Conservation (phyloP, 1,284 basidiomycete species). For the Abortiporus biennis region DNA sequence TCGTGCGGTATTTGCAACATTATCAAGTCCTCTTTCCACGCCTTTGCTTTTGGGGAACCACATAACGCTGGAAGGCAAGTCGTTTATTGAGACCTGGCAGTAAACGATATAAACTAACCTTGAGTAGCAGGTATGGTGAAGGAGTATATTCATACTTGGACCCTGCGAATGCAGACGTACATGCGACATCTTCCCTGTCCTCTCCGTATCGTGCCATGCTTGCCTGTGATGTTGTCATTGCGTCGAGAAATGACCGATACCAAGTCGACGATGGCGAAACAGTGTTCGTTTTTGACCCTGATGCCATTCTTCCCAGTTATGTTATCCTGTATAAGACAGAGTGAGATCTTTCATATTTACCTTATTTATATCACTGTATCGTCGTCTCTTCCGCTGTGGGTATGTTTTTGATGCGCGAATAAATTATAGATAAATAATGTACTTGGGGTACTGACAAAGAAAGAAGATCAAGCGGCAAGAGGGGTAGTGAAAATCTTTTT, state of each 20-base stretch:
- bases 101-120: background rate
- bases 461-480: background rate
- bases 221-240: conserved; percentile 47
- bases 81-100: background rate
- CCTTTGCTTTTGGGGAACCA: conserved; percentile 46
- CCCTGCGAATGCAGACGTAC: conserved; percentile 45
- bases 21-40: conserved; percentile 46
- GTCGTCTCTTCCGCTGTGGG: background rate
- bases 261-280: conserved; percentile 33
- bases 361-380: background rate
- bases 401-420: conserved; percentile 1
- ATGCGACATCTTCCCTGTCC: conserved; percentile 53
- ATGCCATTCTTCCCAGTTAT: conserved; percentile 42
- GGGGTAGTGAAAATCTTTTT: conserved; percentile 8
- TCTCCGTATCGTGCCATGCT: conserved; percentile 61
- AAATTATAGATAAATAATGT: conserved; percentile 2
- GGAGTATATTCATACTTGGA: conserved; percentile 56
- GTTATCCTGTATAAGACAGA: conserved; percentile 36
- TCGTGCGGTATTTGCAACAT: conserved; percentile 60
- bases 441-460: background rate
- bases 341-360: background rate
- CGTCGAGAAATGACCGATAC: conserved; percentile 17
- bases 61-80: conserved; percentile 47
- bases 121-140: conserved; percentile 39
- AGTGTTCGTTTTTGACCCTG: conserved; percentile 35